These are phyloP conservation scores for Mycena latifolia DNA, from an alignment of 768 basidiomycete species.

Conservation along the genomic window DNA sequence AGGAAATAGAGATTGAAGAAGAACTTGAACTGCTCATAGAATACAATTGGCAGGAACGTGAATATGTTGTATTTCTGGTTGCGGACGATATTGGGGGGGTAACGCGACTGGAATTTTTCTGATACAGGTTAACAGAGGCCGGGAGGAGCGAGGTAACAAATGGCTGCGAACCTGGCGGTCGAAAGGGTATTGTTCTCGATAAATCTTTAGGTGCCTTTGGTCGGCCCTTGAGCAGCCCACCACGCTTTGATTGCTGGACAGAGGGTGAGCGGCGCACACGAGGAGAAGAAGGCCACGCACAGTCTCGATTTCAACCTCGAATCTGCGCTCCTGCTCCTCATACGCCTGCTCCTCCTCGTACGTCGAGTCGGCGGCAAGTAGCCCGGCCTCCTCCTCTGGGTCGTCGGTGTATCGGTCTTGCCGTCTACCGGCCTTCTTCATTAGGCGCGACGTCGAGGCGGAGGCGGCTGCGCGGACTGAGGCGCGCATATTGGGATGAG, in stretches of 20 bases:
- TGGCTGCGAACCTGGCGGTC: constrained; percentile 67
- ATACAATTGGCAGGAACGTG: constrained; percentile 97
- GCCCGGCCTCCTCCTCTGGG: constrained; percentile 70
- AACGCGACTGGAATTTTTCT: constrained; percentile 81
- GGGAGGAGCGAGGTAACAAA: neutral
- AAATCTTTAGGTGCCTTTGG: constrained; percentile 66
- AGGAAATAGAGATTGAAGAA: constrained; percentile 99
- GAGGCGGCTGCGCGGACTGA: constrained; percentile 50
- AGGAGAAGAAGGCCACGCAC: constrained; percentile 5
- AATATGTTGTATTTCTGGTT: constrained; percentile 98
- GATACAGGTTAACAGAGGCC: constrained; percentile 26
- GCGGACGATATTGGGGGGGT: constrained; percentile 91
- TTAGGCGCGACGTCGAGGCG: constrained; percentile 35
- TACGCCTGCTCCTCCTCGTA: constrained; percentile 49
- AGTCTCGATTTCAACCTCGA: constrained; percentile 37
- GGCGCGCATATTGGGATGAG: constrained; percentile 42
- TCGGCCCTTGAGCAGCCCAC: constrained; percentile 42
- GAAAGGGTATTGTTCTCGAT: constrained; percentile 83
- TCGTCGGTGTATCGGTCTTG: constrained; percentile 73
- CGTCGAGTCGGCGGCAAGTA: constrained; percentile 57
- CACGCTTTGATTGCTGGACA: constrained; percentile 33
- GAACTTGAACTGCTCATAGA: constrained; percentile 99
- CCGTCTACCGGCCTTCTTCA: constrained; percentile 56
- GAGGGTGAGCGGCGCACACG: neutral
- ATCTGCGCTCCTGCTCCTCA: constrained; percentile 43